Evolutionary conservation across 2,329 filamentous ascomycete genomes (phyloP).

Genomic region (Plectosphaerella sp.): DNA sequence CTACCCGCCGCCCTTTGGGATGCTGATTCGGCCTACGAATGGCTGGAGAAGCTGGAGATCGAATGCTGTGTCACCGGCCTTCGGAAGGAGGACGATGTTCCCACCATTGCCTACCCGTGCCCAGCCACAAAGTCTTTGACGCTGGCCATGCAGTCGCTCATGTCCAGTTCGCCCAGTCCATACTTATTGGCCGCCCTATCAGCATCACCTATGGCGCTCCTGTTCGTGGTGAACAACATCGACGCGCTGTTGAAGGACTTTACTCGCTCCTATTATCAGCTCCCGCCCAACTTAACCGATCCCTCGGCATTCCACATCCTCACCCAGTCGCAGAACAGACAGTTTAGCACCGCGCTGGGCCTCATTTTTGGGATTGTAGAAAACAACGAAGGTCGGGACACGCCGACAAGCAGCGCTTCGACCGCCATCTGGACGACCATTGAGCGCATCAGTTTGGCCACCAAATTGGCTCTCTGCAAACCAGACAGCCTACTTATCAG

Average conservation of each 20-base stretch:
- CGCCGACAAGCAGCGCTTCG: slow-evolving; percentile 5
- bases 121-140: slow-evolving; percentile 19
- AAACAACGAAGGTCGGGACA: slow-evolving; percentile 1
- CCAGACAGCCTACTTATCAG: slow-evolving; percentile 27
- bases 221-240: slow-evolving; percentile 22
- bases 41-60: slow-evolving; percentile 17
- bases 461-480: slow-evolving; percentile 23
- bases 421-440: slow-evolving; percentile 20
- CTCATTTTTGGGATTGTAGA: slow-evolving; percentile 14
- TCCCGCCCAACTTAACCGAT: slow-evolving; percentile 22
- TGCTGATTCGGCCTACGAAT: slow-evolving; percentile 18
- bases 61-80: slow-evolving; percentile 10
- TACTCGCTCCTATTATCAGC: slow-evolving; percentile 27
- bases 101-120: slow-evolving; percentile 11
- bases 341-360: slow-evolving; percentile 18
- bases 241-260: slow-evolving; percentile 23
- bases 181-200: slow-evolving; percentile 16
- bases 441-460: slow-evolving; percentile 17
- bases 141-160: slow-evolving; percentile 24
- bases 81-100: slow-evolving; percentile 7
- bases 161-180: slow-evolving; percentile 19
- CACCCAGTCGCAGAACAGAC: slow-evolving; percentile 24
- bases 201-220: slow-evolving; percentile 19
- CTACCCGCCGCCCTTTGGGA: slow-evolving; percentile 22
- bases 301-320: slow-evolving; percentile 26